Percentiles rank a stretch among this genome's conserved stretches.
Evolutionary conservation across 305 asterid species (phyloP).

Genomic region (Fraxinus albicans): DNA sequence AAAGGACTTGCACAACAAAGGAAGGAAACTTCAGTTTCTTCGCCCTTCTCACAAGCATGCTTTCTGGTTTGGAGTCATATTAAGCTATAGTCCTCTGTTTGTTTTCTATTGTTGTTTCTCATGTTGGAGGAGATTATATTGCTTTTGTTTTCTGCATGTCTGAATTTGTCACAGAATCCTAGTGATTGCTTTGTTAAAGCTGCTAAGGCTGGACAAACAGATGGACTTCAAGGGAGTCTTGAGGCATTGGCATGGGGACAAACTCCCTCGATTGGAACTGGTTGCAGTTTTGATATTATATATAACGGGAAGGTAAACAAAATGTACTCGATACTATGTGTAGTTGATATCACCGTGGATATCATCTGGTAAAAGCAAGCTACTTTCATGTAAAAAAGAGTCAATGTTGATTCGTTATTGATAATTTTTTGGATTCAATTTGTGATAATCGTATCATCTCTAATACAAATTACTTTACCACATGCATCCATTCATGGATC

Average conservation of each 20-base stretch:
- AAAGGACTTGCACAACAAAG: constrained; percentile 77
- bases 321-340: constrained; percentile 9
- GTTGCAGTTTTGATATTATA: constrained; percentile 46
- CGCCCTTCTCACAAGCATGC: constrained; percentile 84
- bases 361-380: background rate
- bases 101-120: constrained; percentile 1
- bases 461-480: background rate
- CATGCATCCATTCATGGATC: background rate
- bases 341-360: background rate
- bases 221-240: constrained; percentile 53
- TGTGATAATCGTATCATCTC: background rate
- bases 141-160: constrained; percentile 11
- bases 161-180: constrained; percentile 42
- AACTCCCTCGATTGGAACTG: constrained; percentile 58
- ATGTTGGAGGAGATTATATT: constrained; percentile 6
- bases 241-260: constrained; percentile 69
- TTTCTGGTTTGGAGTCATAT: constrained; percentile 55
- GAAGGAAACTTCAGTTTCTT: constrained; percentile 49
- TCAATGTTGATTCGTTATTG: background rate
- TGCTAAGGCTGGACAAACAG: constrained; percentile 49
- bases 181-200: constrained; percentile 54
- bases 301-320: constrained; percentile 54
- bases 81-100: constrained; percentile 10
- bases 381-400: constrained; percentile 1
- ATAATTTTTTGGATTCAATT: background rate